Evolutionary conservation across 148 eudicot genomes (phyloP).

Genomic region (Persicaria maculosa): DNA sequence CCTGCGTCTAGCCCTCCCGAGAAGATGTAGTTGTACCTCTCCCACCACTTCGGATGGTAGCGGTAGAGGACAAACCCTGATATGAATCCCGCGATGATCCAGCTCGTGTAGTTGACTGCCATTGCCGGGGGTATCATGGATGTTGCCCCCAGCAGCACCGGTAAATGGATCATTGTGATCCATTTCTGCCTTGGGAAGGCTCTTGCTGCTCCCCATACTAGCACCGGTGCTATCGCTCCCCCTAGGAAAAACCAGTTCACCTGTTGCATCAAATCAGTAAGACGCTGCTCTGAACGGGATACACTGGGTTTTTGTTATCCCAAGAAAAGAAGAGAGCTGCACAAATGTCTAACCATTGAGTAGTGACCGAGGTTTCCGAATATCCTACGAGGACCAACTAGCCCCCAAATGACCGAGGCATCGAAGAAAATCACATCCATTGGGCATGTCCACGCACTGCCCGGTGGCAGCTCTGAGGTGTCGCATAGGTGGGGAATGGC

Average conservation of each 20-base stretch:
- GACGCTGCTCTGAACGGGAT: constrained; percentile 10
- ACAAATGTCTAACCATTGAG: constrained; percentile 16
- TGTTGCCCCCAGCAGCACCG: constrained; percentile 50
- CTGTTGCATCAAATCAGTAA: neutral
- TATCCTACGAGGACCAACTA: constrained; percentile 73
- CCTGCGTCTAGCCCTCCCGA: constrained; percentile 80
- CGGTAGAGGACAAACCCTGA: constrained; percentile 51
- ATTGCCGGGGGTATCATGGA: constrained; percentile 73
- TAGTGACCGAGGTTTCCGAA: constrained; percentile 83
- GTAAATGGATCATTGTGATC: constrained; percentile 54
- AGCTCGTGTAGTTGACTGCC: constrained; percentile 65
- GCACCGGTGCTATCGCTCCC: constrained; percentile 56
- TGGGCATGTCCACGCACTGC: constrained; percentile 87
- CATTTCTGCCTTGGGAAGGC: constrained; percentile 56
- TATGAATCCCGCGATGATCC: constrained; percentile 54
- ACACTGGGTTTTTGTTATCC: too few species aligned
- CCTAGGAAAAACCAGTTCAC: constrained; percentile 70
- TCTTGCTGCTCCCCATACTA: constrained; percentile 45
- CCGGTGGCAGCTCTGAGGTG: constrained; percentile 37
- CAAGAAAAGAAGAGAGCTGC: too few species aligned
- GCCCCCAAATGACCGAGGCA: constrained; percentile 86
- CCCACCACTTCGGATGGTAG: constrained; percentile 58
- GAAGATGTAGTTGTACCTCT: constrained; percentile 57
- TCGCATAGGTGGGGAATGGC: constrained; percentile 62
- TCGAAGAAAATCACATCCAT: constrained; percentile 67